Evolutionary conservation across 129 eudicot species (phyloP).

Genomic region (Flaveria robusta): DNA sequence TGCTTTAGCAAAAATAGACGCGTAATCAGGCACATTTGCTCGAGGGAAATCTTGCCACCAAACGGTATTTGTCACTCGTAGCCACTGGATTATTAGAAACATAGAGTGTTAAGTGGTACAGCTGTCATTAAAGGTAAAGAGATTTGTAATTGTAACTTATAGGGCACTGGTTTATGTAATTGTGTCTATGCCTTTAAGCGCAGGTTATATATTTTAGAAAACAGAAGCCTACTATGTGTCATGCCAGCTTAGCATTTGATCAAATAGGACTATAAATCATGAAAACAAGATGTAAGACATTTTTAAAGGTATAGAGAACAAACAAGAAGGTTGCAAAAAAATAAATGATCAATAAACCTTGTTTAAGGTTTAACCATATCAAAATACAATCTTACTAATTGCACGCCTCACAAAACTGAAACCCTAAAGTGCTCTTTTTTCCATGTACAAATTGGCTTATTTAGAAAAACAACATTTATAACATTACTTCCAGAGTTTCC

Average conservation of each 20-base stretch:
- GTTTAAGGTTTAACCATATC: neutral
- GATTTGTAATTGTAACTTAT: neutral
- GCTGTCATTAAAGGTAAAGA: neutral
- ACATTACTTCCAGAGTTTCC: neutral
- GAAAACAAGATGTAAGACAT: neutral
- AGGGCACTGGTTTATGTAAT: neutral
- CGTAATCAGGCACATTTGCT: slow-evolving; percentile 44
- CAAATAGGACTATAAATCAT: neutral
- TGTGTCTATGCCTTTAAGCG: neutral
- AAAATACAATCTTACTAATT: neutral
- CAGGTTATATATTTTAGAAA: neutral
- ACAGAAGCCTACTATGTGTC: neutral
- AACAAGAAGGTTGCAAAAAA: neutral
- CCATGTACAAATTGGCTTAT: neutral
- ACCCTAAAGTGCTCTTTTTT: neutral
- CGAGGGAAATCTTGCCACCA: slow-evolving; percentile 97
- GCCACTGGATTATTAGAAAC: slow-evolving; percentile 64
- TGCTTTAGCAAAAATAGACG: slow-evolving; percentile 54
- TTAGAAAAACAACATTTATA: neutral
- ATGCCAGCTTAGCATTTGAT: neutral
- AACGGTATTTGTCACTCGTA: slow-evolving; percentile 68
- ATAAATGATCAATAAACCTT: neutral
- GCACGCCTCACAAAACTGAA: neutral
- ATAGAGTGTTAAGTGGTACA: slow-evolving; percentile 9
- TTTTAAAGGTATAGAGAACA: neutral